phyloP scores from a whole-genome alignment of 73 alveolate species.

The Paramecium sexaurelia region DNA sequence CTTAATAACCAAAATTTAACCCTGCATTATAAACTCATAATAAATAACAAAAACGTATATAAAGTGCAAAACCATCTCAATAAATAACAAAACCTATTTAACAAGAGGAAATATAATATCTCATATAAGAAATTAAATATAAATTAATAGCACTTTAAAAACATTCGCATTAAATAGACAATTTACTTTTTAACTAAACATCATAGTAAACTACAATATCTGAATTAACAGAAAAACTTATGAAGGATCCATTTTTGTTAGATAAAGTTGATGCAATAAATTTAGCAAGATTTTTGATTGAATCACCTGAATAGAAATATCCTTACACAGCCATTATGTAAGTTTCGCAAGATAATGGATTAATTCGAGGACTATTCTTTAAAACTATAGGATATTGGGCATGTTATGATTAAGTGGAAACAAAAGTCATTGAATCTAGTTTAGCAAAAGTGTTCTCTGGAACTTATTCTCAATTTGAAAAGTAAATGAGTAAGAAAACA shows the following conservation, averaged over 20 bases:
- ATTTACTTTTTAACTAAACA: not conserved
- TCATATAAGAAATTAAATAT: slow-evolving; percentile 36
- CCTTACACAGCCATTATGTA: not conserved
- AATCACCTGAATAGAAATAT: not conserved
- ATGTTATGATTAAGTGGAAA: slow-evolving; percentile 36
- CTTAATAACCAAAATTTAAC: not conserved
- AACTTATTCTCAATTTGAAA: not conserved
- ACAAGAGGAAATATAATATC: not conserved
- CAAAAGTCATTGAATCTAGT: slow-evolving; percentile 2
- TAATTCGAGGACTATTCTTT: slow-evolving; percentile 21
- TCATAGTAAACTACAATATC: not conserved
- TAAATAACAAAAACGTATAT: not conserved
- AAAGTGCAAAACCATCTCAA: slow-evolving; percentile 16
- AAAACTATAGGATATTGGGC: slow-evolving; percentile 53
- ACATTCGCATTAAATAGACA: not conserved
- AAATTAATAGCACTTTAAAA: not conserved
- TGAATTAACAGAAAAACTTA: not conserved
- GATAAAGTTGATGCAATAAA: not conserved
- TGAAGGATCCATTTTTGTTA: not conserved
- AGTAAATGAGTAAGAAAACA: not conserved
- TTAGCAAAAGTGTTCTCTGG: slow-evolving; percentile 16
- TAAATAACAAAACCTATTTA: not conserved
- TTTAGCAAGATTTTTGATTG: not conserved
- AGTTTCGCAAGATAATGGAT: not conserved
- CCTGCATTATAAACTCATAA: not conserved